phyloP scores from a whole-genome alignment of 2,329 filamentous ascomycete species.

The Calonectria henricotiae region DNA sequence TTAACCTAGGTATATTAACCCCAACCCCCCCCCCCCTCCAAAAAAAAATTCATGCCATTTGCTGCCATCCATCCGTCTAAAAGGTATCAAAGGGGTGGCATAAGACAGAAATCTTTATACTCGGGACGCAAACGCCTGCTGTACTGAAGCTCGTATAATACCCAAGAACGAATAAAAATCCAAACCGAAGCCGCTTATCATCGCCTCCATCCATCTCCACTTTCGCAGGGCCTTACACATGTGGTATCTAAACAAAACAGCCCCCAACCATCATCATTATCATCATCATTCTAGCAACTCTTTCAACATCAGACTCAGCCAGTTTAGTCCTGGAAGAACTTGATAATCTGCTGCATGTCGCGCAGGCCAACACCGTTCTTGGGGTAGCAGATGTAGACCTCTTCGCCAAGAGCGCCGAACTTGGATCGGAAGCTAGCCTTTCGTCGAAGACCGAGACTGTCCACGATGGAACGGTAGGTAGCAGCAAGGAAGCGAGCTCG shows the following conservation, averaged over 20 bases:
- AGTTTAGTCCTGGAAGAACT: conserved; percentile 85
- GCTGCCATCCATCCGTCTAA: conserved; percentile 30
- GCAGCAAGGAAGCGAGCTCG: conserved; percentile 86
- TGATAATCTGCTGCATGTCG: conserved; percentile 88
- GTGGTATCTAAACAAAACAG: conserved; percentile 21
- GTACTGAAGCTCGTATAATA: conserved; percentile 2
- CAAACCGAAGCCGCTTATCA: conserved; percentile 16
- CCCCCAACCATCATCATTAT: not conserved
- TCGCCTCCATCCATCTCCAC: conserved; percentile 5
- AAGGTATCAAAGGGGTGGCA: conserved; percentile 34
- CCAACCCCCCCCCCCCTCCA: not conserved
- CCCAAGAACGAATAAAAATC: not conserved
- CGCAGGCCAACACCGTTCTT: conserved; percentile 86
- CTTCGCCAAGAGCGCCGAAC: conserved; percentile 87
- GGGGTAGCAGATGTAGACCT: conserved; percentile 92
- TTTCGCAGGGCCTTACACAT: not conserved
- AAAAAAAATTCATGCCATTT: not conserved
- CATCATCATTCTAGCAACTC: not conserved
- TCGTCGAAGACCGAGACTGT: conserved; percentile 85
- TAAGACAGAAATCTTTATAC: conserved; percentile 17
- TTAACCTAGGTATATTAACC: conserved; percentile 27
- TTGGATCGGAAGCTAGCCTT: conserved; percentile 95
- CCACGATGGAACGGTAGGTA: conserved; percentile 87
- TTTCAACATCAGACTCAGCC: not conserved
- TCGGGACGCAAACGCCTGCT: conserved; percentile 16